Evolutionary conservation across 768 basidiomycete genomes (phyloP).

Genomic region (Naganishia friedmannii): DNA sequence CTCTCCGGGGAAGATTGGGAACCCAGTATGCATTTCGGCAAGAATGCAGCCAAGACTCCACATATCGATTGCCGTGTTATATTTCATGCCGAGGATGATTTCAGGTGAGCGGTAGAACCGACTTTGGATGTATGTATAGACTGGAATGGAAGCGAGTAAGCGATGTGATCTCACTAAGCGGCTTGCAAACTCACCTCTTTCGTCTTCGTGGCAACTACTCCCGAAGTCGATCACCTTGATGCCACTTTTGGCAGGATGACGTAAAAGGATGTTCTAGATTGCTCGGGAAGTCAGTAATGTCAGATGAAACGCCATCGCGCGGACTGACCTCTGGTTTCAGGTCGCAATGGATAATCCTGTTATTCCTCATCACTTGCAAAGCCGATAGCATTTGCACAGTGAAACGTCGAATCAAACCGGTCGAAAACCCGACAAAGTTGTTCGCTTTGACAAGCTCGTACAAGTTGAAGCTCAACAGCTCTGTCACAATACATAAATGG

Average conservation of each 20-base stretch:
- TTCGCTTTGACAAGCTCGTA: slow-evolving; percentile 99
- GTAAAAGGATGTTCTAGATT: slow-evolving; percentile 80
- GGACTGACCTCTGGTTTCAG: slow-evolving; percentile 86
- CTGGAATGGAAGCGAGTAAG: slow-evolving; percentile 54
- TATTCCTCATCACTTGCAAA: slow-evolving; percentile 87
- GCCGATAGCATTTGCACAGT: slow-evolving; percentile 92
- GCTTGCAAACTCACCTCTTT: slow-evolving; percentile 72
- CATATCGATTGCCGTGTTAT: slow-evolving; percentile 99
- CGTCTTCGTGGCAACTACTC: slow-evolving; percentile 95
- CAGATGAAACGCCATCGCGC: slow-evolving; percentile 14
- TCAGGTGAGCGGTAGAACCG: slow-evolving; percentile 99
- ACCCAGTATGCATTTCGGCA: slow-evolving; percentile 94
- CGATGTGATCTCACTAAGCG: neutral
- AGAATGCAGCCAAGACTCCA: slow-evolving; percentile 99
- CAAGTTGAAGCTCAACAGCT: slow-evolving; percentile 93
- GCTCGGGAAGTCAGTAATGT: neutral
- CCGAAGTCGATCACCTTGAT: slow-evolving; percentile 99
- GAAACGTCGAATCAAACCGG: slow-evolving; percentile 88
- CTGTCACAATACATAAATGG: slow-evolving; percentile 97
- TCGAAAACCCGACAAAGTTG: slow-evolving; percentile 96
- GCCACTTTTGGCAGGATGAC: slow-evolving; percentile 91
- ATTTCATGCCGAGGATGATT: slow-evolving; percentile 98
- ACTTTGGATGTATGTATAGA: slow-evolving; percentile 99
- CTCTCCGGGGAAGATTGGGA: slow-evolving; percentile 98
- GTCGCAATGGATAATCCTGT: slow-evolving; percentile 97